Evolutionary conservation across 495 filamentous ascomycete species (phyloP).

Genomic region (Endocarpon pusillum): DNA sequence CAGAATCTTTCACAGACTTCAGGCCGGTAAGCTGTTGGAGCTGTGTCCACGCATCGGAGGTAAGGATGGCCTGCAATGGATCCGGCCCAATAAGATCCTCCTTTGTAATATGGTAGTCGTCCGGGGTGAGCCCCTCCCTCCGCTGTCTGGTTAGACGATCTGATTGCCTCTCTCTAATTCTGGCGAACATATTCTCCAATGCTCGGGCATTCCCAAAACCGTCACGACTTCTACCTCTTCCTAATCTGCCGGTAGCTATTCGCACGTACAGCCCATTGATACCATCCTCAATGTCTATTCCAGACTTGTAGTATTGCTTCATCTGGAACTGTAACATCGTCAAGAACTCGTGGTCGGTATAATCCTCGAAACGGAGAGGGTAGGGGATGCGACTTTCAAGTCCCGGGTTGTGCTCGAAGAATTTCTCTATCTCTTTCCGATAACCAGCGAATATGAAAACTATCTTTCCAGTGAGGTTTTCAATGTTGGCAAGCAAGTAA

Average conservation of each 20-base stretch:
- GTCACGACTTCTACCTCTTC: constrained; percentile 39
- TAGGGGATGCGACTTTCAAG: constrained; percentile 55
- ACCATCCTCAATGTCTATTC: constrained; percentile 45
- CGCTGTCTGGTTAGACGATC: constrained; percentile 31
- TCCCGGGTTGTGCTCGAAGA: constrained; percentile 65
- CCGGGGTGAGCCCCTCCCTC: constrained; percentile 10
- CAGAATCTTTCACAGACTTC: constrained; percentile 40
- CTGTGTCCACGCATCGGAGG: constrained; percentile 37
- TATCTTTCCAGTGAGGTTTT: constrained; percentile 57
- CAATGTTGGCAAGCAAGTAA: constrained; percentile 56
- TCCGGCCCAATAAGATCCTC: constrained; percentile 53
- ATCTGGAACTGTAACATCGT: constrained; percentile 33
- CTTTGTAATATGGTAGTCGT: constrained; percentile 36
- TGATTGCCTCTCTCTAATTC: constrained; percentile 40
- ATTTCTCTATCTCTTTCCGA: constrained; percentile 59
- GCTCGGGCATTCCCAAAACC: constrained; percentile 62
- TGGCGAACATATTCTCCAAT: constrained; percentile 40
- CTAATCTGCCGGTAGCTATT: constrained; percentile 44
- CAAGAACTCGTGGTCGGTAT: constrained; percentile 46
- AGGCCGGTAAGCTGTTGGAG: constrained; percentile 46
- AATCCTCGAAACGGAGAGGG: constrained; percentile 50
- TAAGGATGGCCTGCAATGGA: constrained; percentile 32
- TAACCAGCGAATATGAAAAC: constrained; percentile 69
- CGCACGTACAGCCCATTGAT: constrained; percentile 44
- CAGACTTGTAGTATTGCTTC: constrained; percentile 26